phyloP scores from a whole-genome alignment of 768 basidiomycete genomes.

The Phylloporus sp. region DNA sequence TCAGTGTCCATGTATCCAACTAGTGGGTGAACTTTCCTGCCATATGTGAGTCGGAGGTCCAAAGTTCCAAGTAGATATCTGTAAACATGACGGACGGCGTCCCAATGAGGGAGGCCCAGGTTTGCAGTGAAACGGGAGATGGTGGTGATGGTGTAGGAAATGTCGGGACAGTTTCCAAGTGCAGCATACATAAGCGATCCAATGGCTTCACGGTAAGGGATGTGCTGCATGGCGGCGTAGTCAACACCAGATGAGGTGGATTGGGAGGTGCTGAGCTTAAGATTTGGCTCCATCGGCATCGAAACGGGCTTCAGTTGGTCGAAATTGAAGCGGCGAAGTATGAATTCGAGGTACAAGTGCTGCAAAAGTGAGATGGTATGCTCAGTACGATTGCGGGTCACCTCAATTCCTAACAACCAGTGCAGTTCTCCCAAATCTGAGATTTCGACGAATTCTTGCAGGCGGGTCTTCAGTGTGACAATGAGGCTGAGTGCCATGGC shows the following conservation, averaged over 20 bases:
- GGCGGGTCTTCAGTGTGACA: too few species aligned
- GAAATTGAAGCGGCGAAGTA: neutral
- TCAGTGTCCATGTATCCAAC: neutral
- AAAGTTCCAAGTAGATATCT: neutral
- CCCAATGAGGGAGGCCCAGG: neutral
- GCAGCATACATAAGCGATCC: conserved; percentile 1
- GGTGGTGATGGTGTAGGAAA: neutral
- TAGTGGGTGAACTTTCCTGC: neutral
- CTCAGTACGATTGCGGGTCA: too few species aligned
- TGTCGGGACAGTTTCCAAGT: neutral
- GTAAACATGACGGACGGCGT: too few species aligned
- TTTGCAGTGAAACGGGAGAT: neutral
- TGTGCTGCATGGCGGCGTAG: neutral
- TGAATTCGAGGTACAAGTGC: too few species aligned
- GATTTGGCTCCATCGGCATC: too few species aligned
- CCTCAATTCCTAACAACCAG: too few species aligned
- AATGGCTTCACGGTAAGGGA: neutral
- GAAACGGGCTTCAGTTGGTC: neutral
- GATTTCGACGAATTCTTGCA: too few species aligned
- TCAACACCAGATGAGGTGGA: too few species aligned
- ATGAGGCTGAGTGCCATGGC: too few species aligned
- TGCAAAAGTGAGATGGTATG: too few species aligned
- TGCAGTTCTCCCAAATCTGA: too few species aligned
- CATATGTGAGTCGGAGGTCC: neutral
- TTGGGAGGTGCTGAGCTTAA: too few species aligned